phyloP scores from a whole-genome alignment of 805 yeast species.

The Candida sithepensis region DNA sequence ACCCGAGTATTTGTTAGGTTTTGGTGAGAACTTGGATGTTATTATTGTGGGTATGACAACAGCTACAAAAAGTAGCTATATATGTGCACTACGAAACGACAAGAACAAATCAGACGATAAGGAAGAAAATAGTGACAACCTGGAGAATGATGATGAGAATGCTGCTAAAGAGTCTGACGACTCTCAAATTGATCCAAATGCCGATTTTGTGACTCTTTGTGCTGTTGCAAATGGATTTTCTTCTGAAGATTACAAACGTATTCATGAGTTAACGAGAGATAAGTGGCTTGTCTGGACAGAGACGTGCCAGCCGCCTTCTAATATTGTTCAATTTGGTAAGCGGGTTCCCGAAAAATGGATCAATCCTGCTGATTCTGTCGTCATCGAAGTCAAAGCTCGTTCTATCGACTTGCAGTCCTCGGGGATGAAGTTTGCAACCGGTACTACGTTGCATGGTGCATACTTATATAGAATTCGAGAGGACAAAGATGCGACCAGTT shows the following conservation, averaged over 20 bases:
- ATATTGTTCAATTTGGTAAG: conserved; percentile 51
- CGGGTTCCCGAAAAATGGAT: conserved; percentile 74
- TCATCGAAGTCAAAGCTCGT: conserved; percentile 80
- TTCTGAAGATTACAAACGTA: conserved; percentile 52
- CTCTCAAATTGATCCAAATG: conserved; percentile 9
- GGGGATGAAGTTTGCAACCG: conserved; percentile 51
- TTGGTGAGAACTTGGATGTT: conserved; percentile 83
- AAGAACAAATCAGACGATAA: neutral
- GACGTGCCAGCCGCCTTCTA: conserved; percentile 37
- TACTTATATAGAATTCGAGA: conserved; percentile 63
- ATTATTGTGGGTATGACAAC: conserved; percentile 74
- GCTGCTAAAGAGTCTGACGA: conserved; percentile 7
- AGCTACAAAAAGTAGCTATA: conserved; percentile 65
- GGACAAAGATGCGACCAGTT: conserved; percentile 61
- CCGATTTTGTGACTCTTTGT: conserved; percentile 64
- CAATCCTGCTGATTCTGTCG: conserved; percentile 70
- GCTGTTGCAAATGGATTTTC: conserved; percentile 84
- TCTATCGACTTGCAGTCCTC: conserved; percentile 51
- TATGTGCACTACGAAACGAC: conserved; percentile 68
- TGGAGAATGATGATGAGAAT: conserved; percentile 28
- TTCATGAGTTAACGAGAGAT: conserved; percentile 53
- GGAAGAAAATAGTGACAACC: neutral
- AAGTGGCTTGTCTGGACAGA: conserved; percentile 52
- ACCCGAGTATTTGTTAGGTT: conserved; percentile 83
- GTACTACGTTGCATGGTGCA: conserved; percentile 71